Evolutionary conservation across 805 yeast species (phyloP), one percentile per base, ranked within the genome.

Genomic region (Cyberlindnera misumaiensis): DNA sequence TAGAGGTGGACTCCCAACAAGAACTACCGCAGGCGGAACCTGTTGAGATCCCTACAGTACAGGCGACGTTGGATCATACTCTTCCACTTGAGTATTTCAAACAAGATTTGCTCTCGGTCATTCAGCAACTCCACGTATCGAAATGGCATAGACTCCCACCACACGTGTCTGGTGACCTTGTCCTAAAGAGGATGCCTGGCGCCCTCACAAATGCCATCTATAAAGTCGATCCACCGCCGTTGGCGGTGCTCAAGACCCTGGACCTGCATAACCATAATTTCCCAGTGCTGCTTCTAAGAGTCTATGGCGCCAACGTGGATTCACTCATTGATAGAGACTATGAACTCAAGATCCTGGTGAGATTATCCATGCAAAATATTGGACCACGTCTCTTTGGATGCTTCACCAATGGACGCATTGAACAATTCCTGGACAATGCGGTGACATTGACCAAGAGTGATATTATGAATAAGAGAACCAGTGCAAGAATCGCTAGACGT

Each of bases 151-250:
- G 64, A 47, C 37, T 69, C 14, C 53, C 57, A 46, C 51, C 17
- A 17, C 49, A 51, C 52, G 46, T 65, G 8, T 58, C 72, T 14
- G 65, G 64, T 15, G 60, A 65, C 28, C 59, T 90, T 29, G 66
- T 61, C 16, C 59, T 89, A 15, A 67, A 63, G 30, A 72, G 96
- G 47, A 86, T 93, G 35, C 75, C 85, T 28, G 97, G 98, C 15
- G 98, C 98, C 0, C 70, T 93, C 58, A 93, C 97, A 15, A 93
- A 93, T 59, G 82, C 89, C 26, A 83, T 90, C 39, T 93, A 83
- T 59, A 78, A 78, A 52, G 73, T 93, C 3, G 80, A 73, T 51
- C 80, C 83, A 38, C 77, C 77, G 0, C 42, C 53, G 2, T 39
- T 47, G 46, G 60, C 48, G 47, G 67, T 58, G 32, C 44, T 46